Evolutionary conservation across 148 eudicot genomes (phyloP), one percentile per base, ranked within the genome.

Genomic region (Oxyria digyna): DNA sequence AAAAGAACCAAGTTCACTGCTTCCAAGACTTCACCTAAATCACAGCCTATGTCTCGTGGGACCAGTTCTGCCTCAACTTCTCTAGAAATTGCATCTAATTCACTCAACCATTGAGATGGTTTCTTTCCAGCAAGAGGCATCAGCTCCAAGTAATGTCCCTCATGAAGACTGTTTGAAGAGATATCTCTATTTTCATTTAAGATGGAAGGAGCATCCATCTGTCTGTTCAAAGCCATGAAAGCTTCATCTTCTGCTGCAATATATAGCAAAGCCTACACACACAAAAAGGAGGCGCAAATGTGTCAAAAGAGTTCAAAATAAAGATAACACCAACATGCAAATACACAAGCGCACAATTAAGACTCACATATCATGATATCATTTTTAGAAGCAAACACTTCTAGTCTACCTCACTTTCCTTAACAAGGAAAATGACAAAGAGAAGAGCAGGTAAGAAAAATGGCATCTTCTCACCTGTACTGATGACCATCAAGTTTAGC

Each of bases 231-330:
- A 66, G 93, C 89, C 83, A 85, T 73, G 73, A 77, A 82, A 38
- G 96, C 96, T 76, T 92, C 96, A 75, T 92, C 96, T 84, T 92
- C 96, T 55, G 93, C 91, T 45, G 93, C 88, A 50, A 87, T 75
- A 75, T 84, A 92, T 45, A 92, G 84, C 68, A 92, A 83, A 65
- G 89, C 87, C 97, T 92, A 78, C 66, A 81, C 40, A 55, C 31
- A 63, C 41, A 37, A 14, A 63, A 63, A 4, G 5, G 10, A 65
- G 49, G 73, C 50, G 64, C 73, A 71, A 66, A 42, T 20, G 59
- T 54, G 68, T 75, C 17, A 70, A 3, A 23, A 11, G 62, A 11
- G 31, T 45, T 15, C 0, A 11, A 42, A 45, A 38, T 46, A n/a
- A 21, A 20, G 57, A 48, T 21, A 50, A 8, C 13, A 38, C 41